These are phyloP conservation scores for Fabrea salina DNA, from an alignment of 169 alveolate species.

Conservation along the genomic window DNA sequence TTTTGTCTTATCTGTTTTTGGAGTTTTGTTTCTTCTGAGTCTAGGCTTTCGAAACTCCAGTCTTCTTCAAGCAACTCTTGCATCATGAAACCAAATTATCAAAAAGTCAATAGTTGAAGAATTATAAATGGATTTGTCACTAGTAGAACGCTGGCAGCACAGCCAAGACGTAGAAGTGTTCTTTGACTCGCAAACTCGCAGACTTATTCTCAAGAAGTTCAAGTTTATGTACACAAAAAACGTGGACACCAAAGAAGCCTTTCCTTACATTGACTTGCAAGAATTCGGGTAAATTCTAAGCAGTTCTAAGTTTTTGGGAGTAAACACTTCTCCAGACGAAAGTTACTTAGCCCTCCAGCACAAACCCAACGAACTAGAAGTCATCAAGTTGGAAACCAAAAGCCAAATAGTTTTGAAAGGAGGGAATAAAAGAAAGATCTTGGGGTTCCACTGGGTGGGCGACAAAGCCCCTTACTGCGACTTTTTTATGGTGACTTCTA, in stretches of 20 bases:
- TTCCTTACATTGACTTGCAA: not conserved
- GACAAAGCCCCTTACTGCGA: not conserved
- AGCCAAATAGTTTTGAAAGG: not conserved
- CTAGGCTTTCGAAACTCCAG: no score
- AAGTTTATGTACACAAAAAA: constrained; percentile 2
- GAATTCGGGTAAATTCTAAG: not conserved
- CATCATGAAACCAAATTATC: no score
- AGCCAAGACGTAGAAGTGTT: constrained; percentile 13
- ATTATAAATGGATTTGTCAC: constrained; percentile 20
- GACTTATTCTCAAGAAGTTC: constrained; percentile 19
- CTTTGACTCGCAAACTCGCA: not conserved
- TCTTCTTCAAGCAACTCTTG: no score
- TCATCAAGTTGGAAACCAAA: not conserved
- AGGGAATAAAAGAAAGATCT: not conserved
- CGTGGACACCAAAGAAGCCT: not conserved
- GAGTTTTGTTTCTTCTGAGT: no score
- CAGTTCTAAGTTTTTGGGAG: not conserved
- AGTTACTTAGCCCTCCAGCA: not conserved
- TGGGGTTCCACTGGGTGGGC: constrained; percentile 7
- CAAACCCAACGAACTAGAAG: not conserved
- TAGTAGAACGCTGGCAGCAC: constrained; percentile 28
- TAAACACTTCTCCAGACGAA: not conserved
- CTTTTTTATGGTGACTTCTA: not conserved
- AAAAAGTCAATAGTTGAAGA: no score
- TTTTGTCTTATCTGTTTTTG: no score